Percentiles rank a stretch among this genome's conserved stretches.
phyloP scores from a whole-genome alignment of 1,284 basidiomycete species.

The Porodaedalea pini region DNA sequence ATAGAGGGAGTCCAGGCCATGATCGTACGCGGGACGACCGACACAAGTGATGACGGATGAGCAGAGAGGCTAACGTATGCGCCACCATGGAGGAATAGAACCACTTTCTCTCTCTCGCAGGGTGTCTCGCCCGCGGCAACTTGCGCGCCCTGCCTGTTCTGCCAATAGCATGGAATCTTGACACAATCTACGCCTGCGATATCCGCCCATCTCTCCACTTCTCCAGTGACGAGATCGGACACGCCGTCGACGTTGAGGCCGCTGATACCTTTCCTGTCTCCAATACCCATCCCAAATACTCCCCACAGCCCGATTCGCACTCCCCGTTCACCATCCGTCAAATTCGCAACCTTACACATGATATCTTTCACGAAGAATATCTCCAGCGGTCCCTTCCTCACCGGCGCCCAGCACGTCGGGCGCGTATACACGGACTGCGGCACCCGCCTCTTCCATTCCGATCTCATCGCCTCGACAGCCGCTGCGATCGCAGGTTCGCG shows the following conservation, averaged over 20 bases:
- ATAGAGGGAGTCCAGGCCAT: slow-evolving; percentile 25
- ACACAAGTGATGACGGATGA: slow-evolving; percentile 37
- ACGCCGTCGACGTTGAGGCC: slow-evolving; percentile 41
- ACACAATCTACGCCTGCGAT: slow-evolving; percentile 38
- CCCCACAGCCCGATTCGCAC: slow-evolving; percentile 13
- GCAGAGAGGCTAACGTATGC: slow-evolving; percentile 42
- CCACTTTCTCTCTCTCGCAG: slow-evolving; percentile 41
- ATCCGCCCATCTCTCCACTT: slow-evolving; percentile 42
- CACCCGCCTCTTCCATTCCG: slow-evolving; percentile 17
- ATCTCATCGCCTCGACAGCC: slow-evolving; percentile 23
- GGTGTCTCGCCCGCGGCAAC: slow-evolving; percentile 32
- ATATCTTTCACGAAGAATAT: slow-evolving; percentile 57
- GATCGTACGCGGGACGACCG: slow-evolving; percentile 25
- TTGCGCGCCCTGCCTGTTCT: too few species aligned
- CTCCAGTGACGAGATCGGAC: slow-evolving; percentile 51
- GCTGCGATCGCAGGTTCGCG: slow-evolving; percentile 16
- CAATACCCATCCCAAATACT: slow-evolving; percentile 43
- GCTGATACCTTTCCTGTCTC: slow-evolving; percentile 24
- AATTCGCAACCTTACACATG: slow-evolving; percentile 43
- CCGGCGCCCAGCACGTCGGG: slow-evolving; percentile 55
- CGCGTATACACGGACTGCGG: slow-evolving; percentile 54
- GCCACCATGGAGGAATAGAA: slow-evolving; percentile 51
- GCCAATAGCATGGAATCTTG: slow-evolving; percentile 57
- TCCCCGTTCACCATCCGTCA: slow-evolving; percentile 40
- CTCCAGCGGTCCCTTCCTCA: slow-evolving; percentile 50